Base-by-base conservation (phyloP, 2,329 filamentous ascomycete genomes). In the Pseudomassariella vexata region DNA sequence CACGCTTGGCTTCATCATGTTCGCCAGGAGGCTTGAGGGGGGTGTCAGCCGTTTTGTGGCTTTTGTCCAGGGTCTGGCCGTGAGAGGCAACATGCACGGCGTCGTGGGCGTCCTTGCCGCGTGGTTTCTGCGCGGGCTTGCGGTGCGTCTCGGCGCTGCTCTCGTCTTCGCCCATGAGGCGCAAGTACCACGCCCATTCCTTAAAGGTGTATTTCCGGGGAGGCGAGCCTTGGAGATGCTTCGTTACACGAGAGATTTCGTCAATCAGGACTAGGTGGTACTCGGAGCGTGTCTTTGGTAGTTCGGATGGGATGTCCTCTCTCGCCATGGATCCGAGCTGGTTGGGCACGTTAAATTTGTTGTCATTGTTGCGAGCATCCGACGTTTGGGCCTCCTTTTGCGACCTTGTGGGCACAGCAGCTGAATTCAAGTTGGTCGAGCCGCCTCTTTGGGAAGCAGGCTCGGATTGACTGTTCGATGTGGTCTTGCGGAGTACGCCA, bases 101-200 rank as follows among this genome's bases (percentile, higher is more conserved):
- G 14, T 11, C 15, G 17, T 12, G 16, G 6, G 20, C 20, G 17
- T 30, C 18, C 16, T 12, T 18, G 16, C 18, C n/a, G 26, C 29
- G 37, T 2, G 36, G 42, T 11, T 37, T 40, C 17, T 35, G 39
- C 10, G 35, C 30, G 2, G 51, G 46, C 22, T 59, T 63, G n/a
- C 64, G 53, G 46, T 80, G 76, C 12, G 58, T 68, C 5, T 60
- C 54, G 3, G 70, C 58, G 41, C 62, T 62, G 34, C 57, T 59
- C 48, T 80, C 75, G 49, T 79, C 73, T 48, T 79, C 74, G 28
- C 76, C 76, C n/a, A 94, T 84, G 19, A 95, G 67, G 15, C 76
- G 73, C 6, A 89, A 79, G 46, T 86, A 92, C 63, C 85, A 85
- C 0, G 83, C 82, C 89, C 88, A 94, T 52, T 94, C 82, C 44